Conservation (phyloP, 2,329 filamentous ascomycete species). For the Trichoderma gracile region DNA sequence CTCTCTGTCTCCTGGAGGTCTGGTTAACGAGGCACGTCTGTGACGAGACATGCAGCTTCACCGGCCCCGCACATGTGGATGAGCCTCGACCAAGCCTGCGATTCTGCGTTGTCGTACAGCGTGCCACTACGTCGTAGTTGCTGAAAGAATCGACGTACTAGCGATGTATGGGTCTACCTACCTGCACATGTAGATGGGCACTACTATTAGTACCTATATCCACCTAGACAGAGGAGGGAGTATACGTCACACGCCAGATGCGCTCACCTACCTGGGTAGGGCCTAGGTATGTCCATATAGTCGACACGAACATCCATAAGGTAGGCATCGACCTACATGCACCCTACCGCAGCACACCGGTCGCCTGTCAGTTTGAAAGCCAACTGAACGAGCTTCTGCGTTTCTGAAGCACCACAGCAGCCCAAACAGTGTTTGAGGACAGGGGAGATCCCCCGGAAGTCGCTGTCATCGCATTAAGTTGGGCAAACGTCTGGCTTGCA, state of each 20-base stretch:
- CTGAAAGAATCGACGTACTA: constrained; percentile 4
- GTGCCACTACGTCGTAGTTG: background rate
- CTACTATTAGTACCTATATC: background rate
- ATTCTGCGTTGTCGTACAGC: constrained; percentile 4
- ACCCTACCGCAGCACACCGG: constrained; percentile 11
- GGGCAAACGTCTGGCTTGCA: constrained; percentile 18
- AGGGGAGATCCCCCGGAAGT: background rate
- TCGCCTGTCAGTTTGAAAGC: constrained; percentile 6
- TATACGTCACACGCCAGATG: constrained; percentile 6
- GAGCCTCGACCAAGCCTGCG: constrained; percentile 9
- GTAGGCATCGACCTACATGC: constrained; percentile 15
- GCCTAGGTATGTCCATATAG: constrained; percentile 1
- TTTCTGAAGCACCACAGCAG: background rate
- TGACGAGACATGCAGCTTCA: constrained; percentile 21
- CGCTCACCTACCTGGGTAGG: background rate
- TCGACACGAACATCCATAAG: background rate
- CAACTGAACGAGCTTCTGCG: background rate
- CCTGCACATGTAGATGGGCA: background rate
- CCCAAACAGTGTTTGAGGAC: background rate
- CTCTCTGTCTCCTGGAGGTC: background rate
- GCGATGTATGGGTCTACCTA: no score
- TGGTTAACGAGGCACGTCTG: background rate
- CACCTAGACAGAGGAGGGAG: background rate
- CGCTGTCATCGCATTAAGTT: background rate
- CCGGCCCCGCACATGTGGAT: constrained; percentile 15